Base-by-base conservation (phyloP, 805 yeast genomes). In the Hanseniaspora nectarophila region DNA sequence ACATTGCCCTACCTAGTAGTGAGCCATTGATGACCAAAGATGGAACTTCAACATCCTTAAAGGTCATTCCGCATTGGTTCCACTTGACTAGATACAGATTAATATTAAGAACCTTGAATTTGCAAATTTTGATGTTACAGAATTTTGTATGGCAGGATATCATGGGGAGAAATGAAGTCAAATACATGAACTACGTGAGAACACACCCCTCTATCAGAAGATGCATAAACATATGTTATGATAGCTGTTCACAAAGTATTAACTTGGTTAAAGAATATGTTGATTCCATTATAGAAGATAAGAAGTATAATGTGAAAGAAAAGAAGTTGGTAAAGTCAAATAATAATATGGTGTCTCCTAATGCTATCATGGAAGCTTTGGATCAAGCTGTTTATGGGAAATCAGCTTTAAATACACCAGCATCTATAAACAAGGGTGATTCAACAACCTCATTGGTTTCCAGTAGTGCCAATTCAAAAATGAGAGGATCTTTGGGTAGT, bases 71-170 rank as follows among this genome's bases (percentile, higher is more conserved):
- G 6, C 71, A 70, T 33, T 80, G 85, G 83, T 68, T 80, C 51
- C 67, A 72, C 4, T 67, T 80, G 28, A 68, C 80, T 5, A 66
- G 81, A 50, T 72, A 70, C 56, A 68, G 80, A 55, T 63, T 81
- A 40, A 69, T 68, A 42, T 81, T 85, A 85, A 67, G 82, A 58
- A 77, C 73, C 52, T 73, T 73, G 54, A 77, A 77, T 62, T 58
- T 80, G 43, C 78, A 78, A 54, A 73, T 77, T 45, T 68, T 78
- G 23, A 61, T 79, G 26, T 73, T 77, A 56, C 68, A 83, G 53
- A 76, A 80, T 2, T 77, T 75, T 57, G 71, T 80, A 34, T 71
- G 79, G 73, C 78, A 76, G 62, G 68, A 75, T 55, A 73, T 72
- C 15, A 63, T 70, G 48, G 69, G 70, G 13, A 66, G 67, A 31